A percentile compares a stretch with the other conserved stretches of the same genome.
phyloP scores from a whole-genome alignment of 306 rosid genomes.

The Fagus crenata region DNA sequence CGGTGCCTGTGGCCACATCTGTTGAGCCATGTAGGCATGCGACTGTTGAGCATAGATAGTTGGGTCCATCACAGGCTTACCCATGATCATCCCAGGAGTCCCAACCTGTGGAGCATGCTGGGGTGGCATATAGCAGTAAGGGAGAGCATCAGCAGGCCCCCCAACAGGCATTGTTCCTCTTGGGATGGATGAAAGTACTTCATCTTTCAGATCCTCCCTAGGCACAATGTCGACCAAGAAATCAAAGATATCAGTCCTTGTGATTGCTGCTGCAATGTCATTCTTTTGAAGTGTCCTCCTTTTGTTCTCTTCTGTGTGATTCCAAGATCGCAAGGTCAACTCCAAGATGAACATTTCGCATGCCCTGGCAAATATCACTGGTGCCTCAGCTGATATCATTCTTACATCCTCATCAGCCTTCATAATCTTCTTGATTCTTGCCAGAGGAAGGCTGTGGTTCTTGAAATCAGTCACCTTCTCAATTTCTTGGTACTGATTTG shows the following conservation, averaged over 20 bases:
- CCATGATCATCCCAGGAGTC: constrained; percentile 59
- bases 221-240: constrained; percentile 75
- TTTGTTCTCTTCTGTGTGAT: constrained; percentile 69
- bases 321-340: constrained; percentile 74
- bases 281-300: constrained; percentile 69
- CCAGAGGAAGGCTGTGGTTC: constrained; percentile 76
- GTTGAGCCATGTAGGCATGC: constrained; percentile 55
- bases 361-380: constrained; percentile 65
- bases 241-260: constrained; percentile 65
- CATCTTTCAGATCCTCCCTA: constrained; percentile 68
- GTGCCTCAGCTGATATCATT: constrained; percentile 79
- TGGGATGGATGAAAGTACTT: constrained; percentile 62
- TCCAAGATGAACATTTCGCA: constrained; percentile 75
- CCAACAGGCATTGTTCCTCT: constrained; percentile 59
- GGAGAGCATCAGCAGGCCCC: constrained; percentile 44
- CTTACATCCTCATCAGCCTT: constrained; percentile 77
- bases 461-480: constrained; percentile 65
- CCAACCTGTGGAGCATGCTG: constrained; percentile 53
- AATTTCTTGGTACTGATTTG: constrained; percentile 57
- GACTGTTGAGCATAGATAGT: constrained; percentile 49
- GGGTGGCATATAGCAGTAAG: constrained; percentile 50
- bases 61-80: constrained; percentile 59
- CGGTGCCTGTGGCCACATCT: constrained; percentile 55
- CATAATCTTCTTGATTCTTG: constrained; percentile 78
- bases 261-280: constrained; percentile 78